These are phyloP conservation scores for Mikania micrantha DNA, from an alignment of 129 eudicot species.

Conservation along the genomic window DNA sequence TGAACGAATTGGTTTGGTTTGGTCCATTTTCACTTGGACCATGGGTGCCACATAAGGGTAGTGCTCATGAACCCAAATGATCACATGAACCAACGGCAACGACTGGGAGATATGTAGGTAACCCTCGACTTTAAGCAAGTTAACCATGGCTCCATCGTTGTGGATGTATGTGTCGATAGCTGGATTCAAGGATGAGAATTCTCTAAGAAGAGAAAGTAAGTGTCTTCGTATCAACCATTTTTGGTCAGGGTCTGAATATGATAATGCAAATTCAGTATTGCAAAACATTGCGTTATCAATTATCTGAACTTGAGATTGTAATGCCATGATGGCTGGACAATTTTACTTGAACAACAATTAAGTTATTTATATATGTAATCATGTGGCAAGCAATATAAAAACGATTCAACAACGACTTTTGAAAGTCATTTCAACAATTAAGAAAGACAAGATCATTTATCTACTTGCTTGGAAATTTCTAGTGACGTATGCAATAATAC, in stretches of 20 bases:
- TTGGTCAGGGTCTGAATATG: conserved; percentile 53
- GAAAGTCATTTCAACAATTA: conserved; percentile 14
- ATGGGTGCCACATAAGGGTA: conserved; percentile 51
- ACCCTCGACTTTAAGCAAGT: conserved; percentile 42
- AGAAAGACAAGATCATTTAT: background rate
- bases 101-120: conserved; percentile 23
- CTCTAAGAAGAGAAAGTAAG: conserved; percentile 37
- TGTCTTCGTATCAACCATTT: conserved; percentile 64
- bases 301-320: conserved; percentile 32
- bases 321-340: conserved; percentile 26
- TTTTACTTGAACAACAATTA: background rate
- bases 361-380: background rate
- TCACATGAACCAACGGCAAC: conserved; percentile 28
- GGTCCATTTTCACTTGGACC: conserved; percentile 33
- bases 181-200: conserved; percentile 42
- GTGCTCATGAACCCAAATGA: conserved; percentile 58
- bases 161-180: conserved; percentile 26
- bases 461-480: conserved; percentile 29
- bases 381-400: background rate
- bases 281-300: conserved; percentile 56
- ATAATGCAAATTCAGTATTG: conserved; percentile 21
- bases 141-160: conserved; percentile 47
- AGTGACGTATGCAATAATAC: background rate
- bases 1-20: conserved; percentile 16
- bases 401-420: conserved; percentile 14